Evolutionary conservation across 495 filamentous ascomycete species (phyloP), one percentile per base, ranked within the genome.

Genomic region (Pseudomonodictys pantanalensis): DNA sequence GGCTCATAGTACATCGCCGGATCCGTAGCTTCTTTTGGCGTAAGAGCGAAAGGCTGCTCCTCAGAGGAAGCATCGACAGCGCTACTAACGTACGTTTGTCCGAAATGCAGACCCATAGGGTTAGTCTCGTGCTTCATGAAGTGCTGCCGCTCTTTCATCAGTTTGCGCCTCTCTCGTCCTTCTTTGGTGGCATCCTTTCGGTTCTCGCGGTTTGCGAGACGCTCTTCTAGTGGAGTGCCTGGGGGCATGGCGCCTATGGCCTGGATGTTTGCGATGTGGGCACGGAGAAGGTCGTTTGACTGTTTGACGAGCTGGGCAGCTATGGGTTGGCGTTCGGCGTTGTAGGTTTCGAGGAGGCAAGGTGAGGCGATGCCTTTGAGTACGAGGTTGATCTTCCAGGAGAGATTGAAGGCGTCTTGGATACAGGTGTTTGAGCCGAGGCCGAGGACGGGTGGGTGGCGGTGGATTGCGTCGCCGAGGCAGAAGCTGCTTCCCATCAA

Each of bases 351-450:
- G 6, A 85, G 70, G 7, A 85, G 55, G 1, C 26, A 39, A 23
- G 45, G 29, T 4, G n/a, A 24, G 20, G 32, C 32, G 8, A n/a
- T 11, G n/a, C 39, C 38, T 44, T 56, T 41, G 42, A 79, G 50
- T 0, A 81, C 80, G 42, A 73, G 75, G 1, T 78, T 78, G 18
- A 82, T 64, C 55, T 83, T 83, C 81, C 80, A 83, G 8, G 80
- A 78, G 15, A 83, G 62, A 51, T 83, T 82, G 57, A 73, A 79
- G 0, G 79, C 74, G 59, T 83, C 80, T 69, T 80, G 77, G 5
- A 82, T 74, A 58, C 78, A 79, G 11, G 78, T 81, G 53, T 83
- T 83, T 15, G 69, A 73, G 11, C 80, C 80, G 1, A 81, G 73
- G 0, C 78, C 79, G 51, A 79, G 77, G 0, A 73, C 67, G 7